Conservation (phyloP, 805 yeast species). For the Teunomyces lycoperdinae region DNA sequence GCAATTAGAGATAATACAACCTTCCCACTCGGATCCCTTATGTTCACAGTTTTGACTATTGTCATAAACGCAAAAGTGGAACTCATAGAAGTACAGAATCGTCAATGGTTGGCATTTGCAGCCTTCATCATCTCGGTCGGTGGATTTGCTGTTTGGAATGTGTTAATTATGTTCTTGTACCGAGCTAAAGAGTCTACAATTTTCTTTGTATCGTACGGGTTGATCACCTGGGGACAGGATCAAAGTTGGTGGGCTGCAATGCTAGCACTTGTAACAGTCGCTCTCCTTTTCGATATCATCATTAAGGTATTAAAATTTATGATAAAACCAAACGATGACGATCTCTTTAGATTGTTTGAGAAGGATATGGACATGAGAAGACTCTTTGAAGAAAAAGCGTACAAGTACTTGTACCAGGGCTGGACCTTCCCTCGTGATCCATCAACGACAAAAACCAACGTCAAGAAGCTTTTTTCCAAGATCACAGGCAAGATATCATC, state of each 20-base stretch:
- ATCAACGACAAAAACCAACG: constrained; percentile 18
- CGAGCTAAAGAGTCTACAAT: constrained; percentile 50
- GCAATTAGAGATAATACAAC: constrained; percentile 71
- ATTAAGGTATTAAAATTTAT: constrained; percentile 55
- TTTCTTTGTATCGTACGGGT: constrained; percentile 69
- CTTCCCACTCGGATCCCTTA: constrained; percentile 76
- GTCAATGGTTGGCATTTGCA: constrained; percentile 65
- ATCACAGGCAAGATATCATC: constrained; percentile 10
- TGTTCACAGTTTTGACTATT: constrained; percentile 69
- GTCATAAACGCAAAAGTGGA: constrained; percentile 77
- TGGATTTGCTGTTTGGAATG: constrained; percentile 87
- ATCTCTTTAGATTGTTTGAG: constrained; percentile 75
- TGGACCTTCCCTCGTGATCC: constrained; percentile 64
- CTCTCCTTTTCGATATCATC: constrained; percentile 64
- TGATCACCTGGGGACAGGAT: constrained; percentile 76
- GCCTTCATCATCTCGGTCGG: constrained; percentile 68
- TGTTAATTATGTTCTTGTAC: constrained; percentile 70
- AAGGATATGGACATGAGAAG: constrained; percentile 62
- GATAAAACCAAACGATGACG: constrained; percentile 70
- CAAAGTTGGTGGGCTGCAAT: constrained; percentile 84
- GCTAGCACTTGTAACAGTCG: constrained; percentile 53
- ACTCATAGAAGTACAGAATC: constrained; percentile 73
- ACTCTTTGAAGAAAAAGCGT: constrained; percentile 70
- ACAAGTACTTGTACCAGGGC: constrained; percentile 69
- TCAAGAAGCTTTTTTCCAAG: constrained; percentile 18